Evolutionary conservation across 148 eudicot species (phyloP).

Genomic region (Selenicereus undatus): DNA sequence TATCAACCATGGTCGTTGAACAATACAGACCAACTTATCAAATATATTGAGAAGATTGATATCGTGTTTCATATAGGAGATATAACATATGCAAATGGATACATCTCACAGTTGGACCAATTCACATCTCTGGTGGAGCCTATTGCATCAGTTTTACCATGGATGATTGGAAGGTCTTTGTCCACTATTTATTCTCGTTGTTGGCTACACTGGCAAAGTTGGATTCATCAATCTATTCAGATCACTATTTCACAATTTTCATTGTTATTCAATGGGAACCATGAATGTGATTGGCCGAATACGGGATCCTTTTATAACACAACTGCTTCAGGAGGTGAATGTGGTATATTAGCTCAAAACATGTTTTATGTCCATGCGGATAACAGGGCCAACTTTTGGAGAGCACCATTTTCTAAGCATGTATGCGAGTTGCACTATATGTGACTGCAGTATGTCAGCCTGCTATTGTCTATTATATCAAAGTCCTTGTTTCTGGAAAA

Average conservation of each 20-base stretch:
- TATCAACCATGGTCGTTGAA: conserved; percentile 87
- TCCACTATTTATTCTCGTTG: not conserved
- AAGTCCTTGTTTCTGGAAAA: not conserved
- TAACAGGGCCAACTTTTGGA: conserved; percentile 86
- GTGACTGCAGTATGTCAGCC: not conserved
- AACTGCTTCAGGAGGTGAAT: conserved; percentile 87
- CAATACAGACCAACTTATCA: conserved; percentile 74
- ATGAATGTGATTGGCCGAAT: conserved; percentile 83
- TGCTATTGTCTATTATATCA: no score
- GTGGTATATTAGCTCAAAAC: conserved; percentile 84
- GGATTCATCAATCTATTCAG: not conserved
- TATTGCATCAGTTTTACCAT: conserved; percentile 72
- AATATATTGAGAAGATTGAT: conserved; percentile 65
- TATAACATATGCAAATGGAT: conserved; percentile 78
- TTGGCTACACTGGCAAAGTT: not conserved
- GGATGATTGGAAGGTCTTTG: conserved; percentile 81
- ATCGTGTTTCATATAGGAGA: no score
- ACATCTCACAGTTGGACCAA: conserved; percentile 96
- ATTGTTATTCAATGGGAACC: conserved; percentile 59
- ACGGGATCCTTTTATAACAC: conserved; percentile 67
- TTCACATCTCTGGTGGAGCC: conserved; percentile 87
- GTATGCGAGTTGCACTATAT: not conserved
- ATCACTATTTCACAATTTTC: not conserved
- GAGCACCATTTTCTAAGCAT: conserved; percentile 10
- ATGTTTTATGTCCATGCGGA: conserved; percentile 83